Conservation (phyloP, 179 eudicot genomes). For the Actinidia arguta region DNA sequence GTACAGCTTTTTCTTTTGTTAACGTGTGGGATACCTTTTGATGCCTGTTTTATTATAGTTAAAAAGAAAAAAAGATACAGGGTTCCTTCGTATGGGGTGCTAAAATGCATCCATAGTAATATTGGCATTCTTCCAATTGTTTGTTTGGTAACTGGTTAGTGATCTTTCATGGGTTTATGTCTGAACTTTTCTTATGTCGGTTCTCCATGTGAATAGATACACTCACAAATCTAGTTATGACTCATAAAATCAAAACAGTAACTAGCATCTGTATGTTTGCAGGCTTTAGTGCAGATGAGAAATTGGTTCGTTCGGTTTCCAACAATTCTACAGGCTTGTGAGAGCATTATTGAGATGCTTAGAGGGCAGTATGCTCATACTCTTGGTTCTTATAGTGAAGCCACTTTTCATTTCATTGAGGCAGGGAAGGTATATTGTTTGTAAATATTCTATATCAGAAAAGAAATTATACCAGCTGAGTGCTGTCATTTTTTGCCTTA, state of each 20-base stretch:
- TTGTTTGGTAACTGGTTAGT: neutral
- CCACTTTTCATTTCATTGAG: slow-evolving; percentile 87
- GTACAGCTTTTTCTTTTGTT: too few relatives aligned
- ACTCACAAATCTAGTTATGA: neutral
- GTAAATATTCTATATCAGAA: neutral
- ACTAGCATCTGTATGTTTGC: slow-evolving; percentile 26
- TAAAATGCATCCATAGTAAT: neutral
- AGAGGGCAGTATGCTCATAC: slow-evolving; percentile 99
- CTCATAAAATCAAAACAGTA: slow-evolving; percentile 5
- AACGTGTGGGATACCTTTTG: too few relatives aligned
- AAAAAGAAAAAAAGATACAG: neutral
- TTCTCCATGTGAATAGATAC: neutral
- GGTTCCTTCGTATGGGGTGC: neutral
- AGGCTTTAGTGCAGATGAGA: slow-evolving; percentile 96
- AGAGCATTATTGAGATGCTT: slow-evolving; percentile 92
- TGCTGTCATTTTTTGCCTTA: neutral
- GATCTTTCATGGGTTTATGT: neutral
- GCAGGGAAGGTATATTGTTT: slow-evolving; percentile 70
- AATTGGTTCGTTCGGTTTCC: slow-evolving; percentile 87
- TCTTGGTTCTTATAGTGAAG: slow-evolving; percentile 78
- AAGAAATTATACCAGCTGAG: neutral
- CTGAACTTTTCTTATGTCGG: neutral
- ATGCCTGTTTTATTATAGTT: too few relatives aligned
- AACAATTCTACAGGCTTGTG: slow-evolving; percentile 90
- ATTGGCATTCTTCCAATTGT: slow-evolving; percentile 6